Base-by-base conservation (phyloP, 2,329 filamentous ascomycete genomes). In the Venturiaceae sp. region DNA sequence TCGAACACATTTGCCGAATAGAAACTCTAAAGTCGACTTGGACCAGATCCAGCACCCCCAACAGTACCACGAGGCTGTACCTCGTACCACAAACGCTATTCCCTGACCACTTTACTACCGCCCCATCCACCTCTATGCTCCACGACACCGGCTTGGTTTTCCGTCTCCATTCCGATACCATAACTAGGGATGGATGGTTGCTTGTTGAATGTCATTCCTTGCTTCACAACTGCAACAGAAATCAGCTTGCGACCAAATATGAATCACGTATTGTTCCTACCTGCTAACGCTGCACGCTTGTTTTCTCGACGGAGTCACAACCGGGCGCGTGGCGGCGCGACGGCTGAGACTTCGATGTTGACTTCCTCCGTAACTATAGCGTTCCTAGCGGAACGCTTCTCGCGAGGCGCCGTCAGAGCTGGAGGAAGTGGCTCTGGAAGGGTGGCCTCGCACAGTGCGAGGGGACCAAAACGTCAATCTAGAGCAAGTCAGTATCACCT, bases 401-500 rank as follows among this genome's bases (percentile, higher is more conserved):
- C 63, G 72, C 72, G 77, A 76, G 74, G 71, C 77, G 77, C 76
- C 77, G 75, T 83, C 77, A 79, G 76, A 78, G 75, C 77, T 73
- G 71, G 71, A 68, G 71, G 68, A 67, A 72, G 73, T 74, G 75
- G 74, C 74, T 76, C 77, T 80, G 79, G 87, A 86, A 81, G 80
- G 80, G 80, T 80, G 84, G 87, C 91, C 92, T 95, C 92, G 90
- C 85, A 81, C 74, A 78, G 73, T 76, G 86, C 88, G 88, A 92
- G 89, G 89, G 83, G 81, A 80, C 89, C 84, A 84, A 85, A 83
- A 82, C 86, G 88, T 92, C 88, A 92, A 94, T 95, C 85, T 87
- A 66, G 19, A 30, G 30, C 8, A 36, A 33, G 36, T 32, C 16
- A 11, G 57, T 37, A 30, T 30, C 9, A 21, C 5, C 16, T 13